Conservation (phyloP, 2,329 filamentous ascomycete genomes). For the Trichophyton verrucosum region DNA sequence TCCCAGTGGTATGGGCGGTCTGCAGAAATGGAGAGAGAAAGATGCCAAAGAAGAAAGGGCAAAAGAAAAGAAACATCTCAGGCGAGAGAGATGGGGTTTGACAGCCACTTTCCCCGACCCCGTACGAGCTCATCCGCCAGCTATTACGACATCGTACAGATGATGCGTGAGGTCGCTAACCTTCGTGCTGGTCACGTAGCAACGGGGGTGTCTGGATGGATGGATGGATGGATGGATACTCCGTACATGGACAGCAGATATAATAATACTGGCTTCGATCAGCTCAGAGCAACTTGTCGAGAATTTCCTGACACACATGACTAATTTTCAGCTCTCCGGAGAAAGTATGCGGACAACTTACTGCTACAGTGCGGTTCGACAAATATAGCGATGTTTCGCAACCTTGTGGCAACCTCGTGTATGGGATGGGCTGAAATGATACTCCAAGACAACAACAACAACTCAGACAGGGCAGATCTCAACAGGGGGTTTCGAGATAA, state of each 20-base stretch:
- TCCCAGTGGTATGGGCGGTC: constrained; percentile 1
- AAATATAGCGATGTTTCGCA: constrained; percentile 3
- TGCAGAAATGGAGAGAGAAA: neutral
- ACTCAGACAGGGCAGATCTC: constrained; percentile 1
- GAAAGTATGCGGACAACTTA: neutral
- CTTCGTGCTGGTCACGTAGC: neutral
- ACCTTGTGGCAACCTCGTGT: constrained; percentile 1
- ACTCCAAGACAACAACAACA: neutral
- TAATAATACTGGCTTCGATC: neutral
- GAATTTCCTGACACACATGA: neutral
- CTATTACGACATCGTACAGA: constrained; percentile 4
- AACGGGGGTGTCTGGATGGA: neutral
- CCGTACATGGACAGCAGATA: neutral
- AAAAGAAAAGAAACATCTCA: neutral
- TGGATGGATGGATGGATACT: neutral
- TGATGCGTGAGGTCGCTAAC: neutral
- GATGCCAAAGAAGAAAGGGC: neutral
- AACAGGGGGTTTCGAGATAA: constrained; percentile 1
- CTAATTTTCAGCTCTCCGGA: neutral
- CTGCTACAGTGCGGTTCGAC: neutral
- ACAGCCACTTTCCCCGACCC: neutral
- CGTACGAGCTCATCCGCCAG: constrained; percentile 1
- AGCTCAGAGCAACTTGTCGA: neutral
- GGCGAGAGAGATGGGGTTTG: neutral
- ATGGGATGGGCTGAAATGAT: neutral